These are phyloP conservation scores for Alternaria rosae DNA, from an alignment of 2,329 filamentous ascomycete species.

Conservation along the genomic window DNA sequence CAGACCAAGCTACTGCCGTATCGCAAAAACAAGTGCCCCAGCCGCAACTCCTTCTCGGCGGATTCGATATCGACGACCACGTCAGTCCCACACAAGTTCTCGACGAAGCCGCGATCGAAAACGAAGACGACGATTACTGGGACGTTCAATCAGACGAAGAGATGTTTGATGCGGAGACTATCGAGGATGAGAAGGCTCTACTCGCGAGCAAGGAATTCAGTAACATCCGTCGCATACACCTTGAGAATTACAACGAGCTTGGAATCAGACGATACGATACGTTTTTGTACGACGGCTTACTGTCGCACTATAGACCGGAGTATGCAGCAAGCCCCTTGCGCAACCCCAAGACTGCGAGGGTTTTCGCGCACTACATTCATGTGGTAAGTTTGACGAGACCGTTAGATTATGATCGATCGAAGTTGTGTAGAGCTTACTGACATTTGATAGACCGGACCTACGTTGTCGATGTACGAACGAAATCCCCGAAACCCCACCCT, in stretches of 20 bases:
- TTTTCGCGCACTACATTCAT: constrained; percentile 92
- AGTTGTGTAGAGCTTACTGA: constrained; percentile 13
- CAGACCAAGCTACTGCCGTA: constrained; percentile 35
- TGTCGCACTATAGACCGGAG: constrained; percentile 57
- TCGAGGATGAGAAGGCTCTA: constrained; percentile 28
- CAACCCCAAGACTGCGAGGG: constrained; percentile 78
- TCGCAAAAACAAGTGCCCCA: constrained; percentile 21
- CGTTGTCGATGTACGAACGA: constrained; percentile 86
- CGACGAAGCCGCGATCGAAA: constrained; percentile 52
- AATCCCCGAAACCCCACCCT: constrained; percentile 76
- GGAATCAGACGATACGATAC: constrained; percentile 54
- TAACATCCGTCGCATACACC: constrained; percentile 48
- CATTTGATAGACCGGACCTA: constrained; percentile 70
- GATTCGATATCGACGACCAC: constrained; percentile 52
- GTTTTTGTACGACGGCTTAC: constrained; percentile 56
- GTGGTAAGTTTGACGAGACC: constrained; percentile 54
- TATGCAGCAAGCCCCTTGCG: constrained; percentile 70
- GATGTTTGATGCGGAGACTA: constrained; percentile 39
- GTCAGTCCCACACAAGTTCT: constrained; percentile 47
- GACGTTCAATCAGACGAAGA: constrained; percentile 59
- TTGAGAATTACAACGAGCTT: constrained; percentile 45
- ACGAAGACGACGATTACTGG: constrained; percentile 59
- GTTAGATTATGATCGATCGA: background rate
- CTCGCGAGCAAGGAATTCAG: constrained; percentile 44
- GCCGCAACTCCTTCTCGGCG: constrained; percentile 32